Evolutionary conservation across 768 basidiomycete species (phyloP), one percentile per base, ranked within the genome.

Genomic region (Mycena haematopus): DNA sequence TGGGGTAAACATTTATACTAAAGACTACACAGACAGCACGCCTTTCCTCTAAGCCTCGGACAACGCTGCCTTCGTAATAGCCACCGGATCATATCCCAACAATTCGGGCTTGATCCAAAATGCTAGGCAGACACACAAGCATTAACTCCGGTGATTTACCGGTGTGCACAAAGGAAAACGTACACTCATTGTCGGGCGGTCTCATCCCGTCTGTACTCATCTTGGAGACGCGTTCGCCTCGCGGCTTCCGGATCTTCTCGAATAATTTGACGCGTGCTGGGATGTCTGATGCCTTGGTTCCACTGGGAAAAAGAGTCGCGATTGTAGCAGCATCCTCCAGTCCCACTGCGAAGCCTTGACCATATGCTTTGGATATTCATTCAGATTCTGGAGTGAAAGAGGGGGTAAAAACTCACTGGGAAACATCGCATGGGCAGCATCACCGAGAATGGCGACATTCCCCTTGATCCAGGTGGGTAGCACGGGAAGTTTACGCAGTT

Each of bases 351-450:
- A 55, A 36, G 2, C 52, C 60, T 17, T 55, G 52, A 15, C 60
- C 60, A 33, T 47, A 50, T 6, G 46, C 56, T 47, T 24, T 36
- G 13, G 36, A 21, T 21, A 29, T 3, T n/a, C 25, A 1, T 11
- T 25, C 7, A 19, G 22, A 31, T 19, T 6, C 17, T 29, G 10
- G 40, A 21, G 8, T 15, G 6, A 15, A 6, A 44, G 17, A 22
- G 13, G 29, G 13, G 25, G 29, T 9, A 35, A 45, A 1, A 10
- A 17, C 52, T 44, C 24, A 60, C 59, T 60, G 17, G 59, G 59
- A 5, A 53, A 33, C 59, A 60, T 60, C 1, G 59, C 59, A 52
- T 60, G 59, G 6, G 59, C 62, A 1, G 62, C 55, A 46, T 63
- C 62, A 17, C 62, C 62, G 17, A 63, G 24, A 22, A 63, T 35